These are phyloP conservation scores for Zoysia matrella DNA, from an alignment of 202 grass and related monocot species.

Conservation along the genomic window DNA sequence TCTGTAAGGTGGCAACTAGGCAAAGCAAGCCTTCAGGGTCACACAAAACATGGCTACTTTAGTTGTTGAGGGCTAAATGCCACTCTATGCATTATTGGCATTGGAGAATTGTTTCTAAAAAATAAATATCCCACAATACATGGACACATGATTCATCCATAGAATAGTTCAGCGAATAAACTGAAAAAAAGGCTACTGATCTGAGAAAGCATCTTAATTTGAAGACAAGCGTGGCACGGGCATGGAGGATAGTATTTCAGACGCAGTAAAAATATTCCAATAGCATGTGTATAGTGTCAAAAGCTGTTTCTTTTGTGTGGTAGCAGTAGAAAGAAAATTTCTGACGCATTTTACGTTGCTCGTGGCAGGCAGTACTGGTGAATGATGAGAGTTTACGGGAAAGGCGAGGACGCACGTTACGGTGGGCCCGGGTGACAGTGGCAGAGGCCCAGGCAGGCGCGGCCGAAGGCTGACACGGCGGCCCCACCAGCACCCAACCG, in stretches of 20 bases:
- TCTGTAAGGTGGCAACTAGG: conserved; percentile 26
- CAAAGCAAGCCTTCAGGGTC: conserved; percentile 6
- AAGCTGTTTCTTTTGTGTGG: not conserved
- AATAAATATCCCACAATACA: not conserved
- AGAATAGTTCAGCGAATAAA: not conserved
- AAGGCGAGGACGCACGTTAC: not conserved
- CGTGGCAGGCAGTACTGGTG: not conserved
- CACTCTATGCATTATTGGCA: not conserved
- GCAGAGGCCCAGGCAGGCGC: too few relatives aligned
- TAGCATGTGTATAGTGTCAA: conserved; percentile 11
- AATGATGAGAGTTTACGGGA: not conserved
- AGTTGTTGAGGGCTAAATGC: conserved; percentile 11
- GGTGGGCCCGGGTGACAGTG: not conserved
- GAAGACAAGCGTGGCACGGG: not conserved
- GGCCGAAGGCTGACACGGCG: not conserved
- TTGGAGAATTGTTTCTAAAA: not conserved
- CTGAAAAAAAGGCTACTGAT: not conserved
- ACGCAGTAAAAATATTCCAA: not conserved
- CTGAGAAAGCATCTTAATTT: not conserved
- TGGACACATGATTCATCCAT: not conserved
- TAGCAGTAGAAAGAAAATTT: not conserved
- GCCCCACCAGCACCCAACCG: not conserved
- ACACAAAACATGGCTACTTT: not conserved
- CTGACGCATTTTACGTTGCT: not conserved
- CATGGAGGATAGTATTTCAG: not conserved